Percentiles rank a stretch among this genome's conserved stretches.
phyloP scores from a whole-genome alignment of 768 basidiomycete species.

The Tricholoma saponaceum region DNA sequence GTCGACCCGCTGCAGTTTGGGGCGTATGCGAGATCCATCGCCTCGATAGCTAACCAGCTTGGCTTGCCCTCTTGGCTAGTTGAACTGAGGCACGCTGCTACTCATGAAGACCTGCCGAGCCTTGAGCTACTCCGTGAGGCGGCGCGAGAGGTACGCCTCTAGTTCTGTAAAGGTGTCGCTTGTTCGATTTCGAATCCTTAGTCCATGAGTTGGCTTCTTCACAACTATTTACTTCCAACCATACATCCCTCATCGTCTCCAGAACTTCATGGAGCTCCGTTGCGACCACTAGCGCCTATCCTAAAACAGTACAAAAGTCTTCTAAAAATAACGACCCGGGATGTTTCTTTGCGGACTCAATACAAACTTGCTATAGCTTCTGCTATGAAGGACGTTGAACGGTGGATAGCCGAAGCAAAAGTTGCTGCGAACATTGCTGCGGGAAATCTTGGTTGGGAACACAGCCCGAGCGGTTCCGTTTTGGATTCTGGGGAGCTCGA shows the following conservation, averaged over 20 bases:
- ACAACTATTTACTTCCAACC: slow-evolving; percentile 81
- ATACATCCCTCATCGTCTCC: slow-evolving; percentile 47
- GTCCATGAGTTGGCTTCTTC: slow-evolving; percentile 81
- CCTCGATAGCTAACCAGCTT: slow-evolving; percentile 81
- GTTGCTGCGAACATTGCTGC: slow-evolving; percentile 50
- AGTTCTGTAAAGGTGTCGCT: background rate
- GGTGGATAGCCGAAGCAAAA: slow-evolving; percentile 75
- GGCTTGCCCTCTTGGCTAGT: slow-evolving; percentile 87
- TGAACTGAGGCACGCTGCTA: slow-evolving; percentile 90
- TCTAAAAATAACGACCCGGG: slow-evolving; percentile 57
- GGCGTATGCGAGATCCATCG: slow-evolving; percentile 86
- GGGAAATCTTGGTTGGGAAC: slow-evolving; percentile 49
- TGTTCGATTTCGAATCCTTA: slow-evolving; percentile 24
- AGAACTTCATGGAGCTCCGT: slow-evolving; percentile 25
- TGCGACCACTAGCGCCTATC: slow-evolving; percentile 61
- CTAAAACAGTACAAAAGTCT: slow-evolving; percentile 73
- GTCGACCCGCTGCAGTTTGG: slow-evolving; percentile 93
- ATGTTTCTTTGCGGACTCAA: slow-evolving; percentile 53
- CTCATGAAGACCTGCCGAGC: slow-evolving; percentile 92
- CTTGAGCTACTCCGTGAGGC: slow-evolving; percentile 76
- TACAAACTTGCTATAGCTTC: slow-evolving; percentile 47
- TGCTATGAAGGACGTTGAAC: slow-evolving; percentile 60
- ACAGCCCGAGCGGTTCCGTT: slow-evolving; percentile 19
- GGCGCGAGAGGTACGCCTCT: slow-evolving; percentile 52
- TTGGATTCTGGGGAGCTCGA: slow-evolving; percentile 35